Evolutionary conservation across 1,284 basidiomycete species (phyloP).

Genomic region (Omphalotus olearius): DNA sequence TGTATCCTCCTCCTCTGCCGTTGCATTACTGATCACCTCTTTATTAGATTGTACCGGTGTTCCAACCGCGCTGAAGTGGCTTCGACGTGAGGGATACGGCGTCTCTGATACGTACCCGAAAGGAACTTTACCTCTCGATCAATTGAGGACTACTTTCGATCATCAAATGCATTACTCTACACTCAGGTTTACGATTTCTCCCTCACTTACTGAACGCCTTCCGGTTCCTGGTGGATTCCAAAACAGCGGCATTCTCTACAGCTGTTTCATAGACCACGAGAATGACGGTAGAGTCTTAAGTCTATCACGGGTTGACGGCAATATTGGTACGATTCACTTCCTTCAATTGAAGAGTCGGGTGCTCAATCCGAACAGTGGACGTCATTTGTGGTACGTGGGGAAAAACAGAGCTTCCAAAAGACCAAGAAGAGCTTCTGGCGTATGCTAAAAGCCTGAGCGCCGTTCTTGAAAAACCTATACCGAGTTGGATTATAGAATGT

Average conservation of each 20-base stretch:
- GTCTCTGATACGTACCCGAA: neutral
- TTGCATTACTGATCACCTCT: neutral
- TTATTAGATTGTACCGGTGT: slow-evolving; percentile 24
- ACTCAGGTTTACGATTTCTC: slow-evolving; percentile 6
- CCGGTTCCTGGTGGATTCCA: neutral
- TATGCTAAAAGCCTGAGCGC: slow-evolving; percentile 8
- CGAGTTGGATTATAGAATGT: slow-evolving; percentile 14
- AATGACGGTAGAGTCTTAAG: neutral
- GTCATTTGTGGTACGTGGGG: slow-evolving; percentile 15
- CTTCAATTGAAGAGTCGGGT: too few species aligned
- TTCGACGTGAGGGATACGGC: slow-evolving; percentile 15
- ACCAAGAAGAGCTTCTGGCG: slow-evolving; percentile 14
- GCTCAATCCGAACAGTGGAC: neutral
- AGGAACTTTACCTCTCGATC: slow-evolving; percentile 13
- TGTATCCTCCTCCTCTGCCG: neutral
- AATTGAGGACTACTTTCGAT: slow-evolving; percentile 15
- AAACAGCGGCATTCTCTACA: neutral
- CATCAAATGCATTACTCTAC: slow-evolving; percentile 17
- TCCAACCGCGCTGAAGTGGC: slow-evolving; percentile 20
- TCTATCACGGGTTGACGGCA: neutral
- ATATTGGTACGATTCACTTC: neutral
- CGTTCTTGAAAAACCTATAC: slow-evolving; percentile 4
- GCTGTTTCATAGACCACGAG: neutral
- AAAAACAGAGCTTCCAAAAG: slow-evolving; percentile 11
- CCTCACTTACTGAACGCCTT: neutral